These are phyloP conservation scores for Prunus dulcis DNA, from an alignment of 306 rosid genomes.

Conservation along the genomic window DNA sequence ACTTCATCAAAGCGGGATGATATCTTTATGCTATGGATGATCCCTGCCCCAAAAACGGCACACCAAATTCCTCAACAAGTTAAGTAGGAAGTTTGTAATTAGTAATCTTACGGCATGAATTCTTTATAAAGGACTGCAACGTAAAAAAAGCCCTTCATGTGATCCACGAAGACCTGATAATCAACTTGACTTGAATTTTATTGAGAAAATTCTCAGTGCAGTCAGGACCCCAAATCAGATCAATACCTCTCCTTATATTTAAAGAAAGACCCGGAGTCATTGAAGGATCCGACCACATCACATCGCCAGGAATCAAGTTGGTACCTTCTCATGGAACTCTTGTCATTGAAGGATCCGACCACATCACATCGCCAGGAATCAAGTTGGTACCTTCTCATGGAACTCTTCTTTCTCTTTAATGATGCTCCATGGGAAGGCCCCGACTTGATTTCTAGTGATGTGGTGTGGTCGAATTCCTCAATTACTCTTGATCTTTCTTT, in stretches of 20 bases:
- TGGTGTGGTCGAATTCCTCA: conserved; percentile 90
- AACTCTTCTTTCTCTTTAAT: not conserved
- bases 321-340: conserved; percentile 53
- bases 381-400: conserved; percentile 70
- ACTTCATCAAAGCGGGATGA: too few relatives aligned
- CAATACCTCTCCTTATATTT: conserved; percentile 72
- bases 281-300: conserved; percentile 93
- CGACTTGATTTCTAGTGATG: conserved; percentile 87
- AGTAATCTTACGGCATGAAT: too few relatives aligned
- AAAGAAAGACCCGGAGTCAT: conserved; percentile 64
- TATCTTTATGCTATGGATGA: too few relatives aligned
- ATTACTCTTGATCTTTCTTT: conserved; percentile 66
- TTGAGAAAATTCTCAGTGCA: conserved; percentile 80
- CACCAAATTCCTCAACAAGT: too few relatives aligned
- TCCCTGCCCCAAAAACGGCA: too few relatives aligned
- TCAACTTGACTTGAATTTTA: conserved; percentile 60
- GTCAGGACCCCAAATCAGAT: conserved; percentile 82
- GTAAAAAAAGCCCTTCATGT: conserved; percentile 62
- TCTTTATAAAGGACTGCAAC: too few relatives aligned
- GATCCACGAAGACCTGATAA: conserved; percentile 52
- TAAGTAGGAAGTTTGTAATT: too few relatives aligned
- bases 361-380: conserved; percentile 86
- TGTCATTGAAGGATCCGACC: conserved; percentile 84
- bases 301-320: conserved; percentile 85
- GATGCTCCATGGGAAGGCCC: conserved; percentile 65